Conservation (phyloP, 2,329 filamentous ascomycete species). For the Talaromyces sp. region DNA sequence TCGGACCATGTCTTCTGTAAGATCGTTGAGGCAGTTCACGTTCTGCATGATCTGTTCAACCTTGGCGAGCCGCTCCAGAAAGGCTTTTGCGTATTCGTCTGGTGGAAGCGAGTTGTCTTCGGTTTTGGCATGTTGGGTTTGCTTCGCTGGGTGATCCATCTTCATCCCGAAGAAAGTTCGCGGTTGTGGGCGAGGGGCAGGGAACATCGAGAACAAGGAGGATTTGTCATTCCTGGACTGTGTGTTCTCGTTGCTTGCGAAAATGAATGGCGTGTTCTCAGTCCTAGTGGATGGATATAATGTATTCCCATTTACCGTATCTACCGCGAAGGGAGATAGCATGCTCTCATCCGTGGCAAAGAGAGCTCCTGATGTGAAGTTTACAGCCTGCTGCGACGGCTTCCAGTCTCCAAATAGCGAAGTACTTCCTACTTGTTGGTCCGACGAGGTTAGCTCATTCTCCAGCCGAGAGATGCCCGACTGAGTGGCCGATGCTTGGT, state of each 20-base stretch:
- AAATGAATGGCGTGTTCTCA: not conserved
- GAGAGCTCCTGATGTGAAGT: not conserved
- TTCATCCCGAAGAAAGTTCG: not conserved
- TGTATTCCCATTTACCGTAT: not conserved
- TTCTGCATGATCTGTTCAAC: not conserved
- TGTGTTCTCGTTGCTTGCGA: not conserved
- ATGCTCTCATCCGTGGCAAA: not conserved
- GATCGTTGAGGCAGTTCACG: not conserved
- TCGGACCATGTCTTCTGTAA: not conserved
- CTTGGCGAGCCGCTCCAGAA: not conserved
- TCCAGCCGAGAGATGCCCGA: not conserved
- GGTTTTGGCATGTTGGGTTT: not conserved
- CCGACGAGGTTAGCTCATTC: not conserved
- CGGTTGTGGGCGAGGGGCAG: not conserved
- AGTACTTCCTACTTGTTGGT: not conserved
- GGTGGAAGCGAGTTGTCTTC: not conserved
- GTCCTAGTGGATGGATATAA: too few relatives aligned
- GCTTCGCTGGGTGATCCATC: not conserved
- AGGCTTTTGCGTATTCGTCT: not conserved
- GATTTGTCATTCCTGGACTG: not conserved
- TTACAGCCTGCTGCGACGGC: not conserved
- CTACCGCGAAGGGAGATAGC: not conserved
- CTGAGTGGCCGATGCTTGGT: not conserved
- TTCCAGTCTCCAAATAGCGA: not conserved
- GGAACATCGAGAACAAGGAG: not conserved